phyloP scores from a whole-genome alignment of 2,329 filamentous ascomycete species.

The Aspergillus spinulosporus region DNA sequence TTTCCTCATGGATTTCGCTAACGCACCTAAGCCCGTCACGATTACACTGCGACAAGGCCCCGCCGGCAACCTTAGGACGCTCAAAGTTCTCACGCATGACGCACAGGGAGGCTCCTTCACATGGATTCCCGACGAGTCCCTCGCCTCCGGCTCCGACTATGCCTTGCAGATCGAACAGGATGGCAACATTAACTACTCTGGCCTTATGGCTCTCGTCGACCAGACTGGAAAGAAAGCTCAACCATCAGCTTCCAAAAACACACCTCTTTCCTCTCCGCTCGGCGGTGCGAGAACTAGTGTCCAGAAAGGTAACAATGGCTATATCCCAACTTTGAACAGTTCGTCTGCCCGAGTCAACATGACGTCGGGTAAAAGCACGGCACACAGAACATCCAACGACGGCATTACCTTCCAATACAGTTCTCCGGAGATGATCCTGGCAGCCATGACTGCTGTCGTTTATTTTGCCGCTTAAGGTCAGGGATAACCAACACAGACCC shows the following conservation, averaged over 20 bases:
- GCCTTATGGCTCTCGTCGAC: slow-evolving; percentile 46
- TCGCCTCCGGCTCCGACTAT: slow-evolving; percentile 53
- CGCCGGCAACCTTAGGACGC: slow-evolving; percentile 51
- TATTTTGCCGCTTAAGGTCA: slow-evolving; percentile 14
- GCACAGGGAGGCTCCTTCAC: slow-evolving; percentile 50
- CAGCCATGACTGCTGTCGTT: slow-evolving; percentile 15
- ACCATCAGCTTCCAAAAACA: slow-evolving; percentile 1
- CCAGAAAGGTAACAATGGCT: slow-evolving; percentile 24
- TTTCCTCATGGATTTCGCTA: slow-evolving; percentile 11
- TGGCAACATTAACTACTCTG: slow-evolving; percentile 56
- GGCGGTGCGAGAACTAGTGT: slow-evolving; percentile 12
- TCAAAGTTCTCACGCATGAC: slow-evolving; percentile 50
- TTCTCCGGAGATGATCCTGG: slow-evolving; percentile 19
- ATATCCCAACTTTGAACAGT: slow-evolving; percentile 21
- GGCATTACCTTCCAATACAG: slow-evolving; percentile 15
- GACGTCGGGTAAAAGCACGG: slow-evolving; percentile 19
- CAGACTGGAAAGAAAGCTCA: slow-evolving; percentile 31
- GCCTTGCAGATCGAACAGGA: slow-evolving; percentile 61
- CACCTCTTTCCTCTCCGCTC: slow-evolving; percentile 18
- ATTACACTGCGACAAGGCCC: slow-evolving; percentile 58
- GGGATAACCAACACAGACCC: not conserved
- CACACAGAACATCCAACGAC: slow-evolving; percentile 17
- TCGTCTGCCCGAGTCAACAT: slow-evolving; percentile 11
- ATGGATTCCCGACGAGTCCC: slow-evolving; percentile 51
- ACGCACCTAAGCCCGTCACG: slow-evolving; percentile 48